Percentiles rank a stretch among this genome's conserved stretches.
Conservation (phyloP, 306 rosid genomes). For the Dalbergia oliveri region DNA sequence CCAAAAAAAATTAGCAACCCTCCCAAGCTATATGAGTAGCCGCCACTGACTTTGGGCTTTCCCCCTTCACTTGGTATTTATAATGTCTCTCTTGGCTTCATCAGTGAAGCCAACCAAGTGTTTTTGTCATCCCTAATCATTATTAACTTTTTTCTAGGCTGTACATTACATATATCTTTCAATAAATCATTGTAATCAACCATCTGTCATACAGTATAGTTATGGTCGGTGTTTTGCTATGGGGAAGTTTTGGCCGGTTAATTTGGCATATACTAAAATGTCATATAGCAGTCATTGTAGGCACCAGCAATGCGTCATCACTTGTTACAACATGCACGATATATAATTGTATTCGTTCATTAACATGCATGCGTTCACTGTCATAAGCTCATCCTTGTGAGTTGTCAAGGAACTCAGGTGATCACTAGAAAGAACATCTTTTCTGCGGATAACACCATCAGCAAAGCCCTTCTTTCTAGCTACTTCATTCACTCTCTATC, state of each 20-base stretch:
- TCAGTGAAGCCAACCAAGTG: neutral
- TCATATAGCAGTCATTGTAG: neutral
- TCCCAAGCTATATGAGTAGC: too few relatives aligned
- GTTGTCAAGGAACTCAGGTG: slow-evolving; percentile 9
- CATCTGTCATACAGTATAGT: neutral
- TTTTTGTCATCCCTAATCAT: neutral
- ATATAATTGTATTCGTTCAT: too few relatives aligned
- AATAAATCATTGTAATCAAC: neutral
- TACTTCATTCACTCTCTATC: neutral
- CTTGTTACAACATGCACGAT: neutral
- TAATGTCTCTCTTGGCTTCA: neutral
- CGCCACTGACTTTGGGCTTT: neutral
- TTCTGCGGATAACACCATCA: too few relatives aligned
- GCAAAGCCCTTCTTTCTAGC: neutral
- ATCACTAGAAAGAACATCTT: slow-evolving; percentile 36
- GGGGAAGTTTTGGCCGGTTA: too few relatives aligned
- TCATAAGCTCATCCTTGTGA: neutral
- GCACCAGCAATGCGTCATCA: neutral
- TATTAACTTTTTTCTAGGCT: neutral
- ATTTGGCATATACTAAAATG: too few relatives aligned
- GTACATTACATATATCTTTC: neutral
- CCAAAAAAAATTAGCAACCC: too few relatives aligned
- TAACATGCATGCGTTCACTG: slow-evolving; percentile 30
- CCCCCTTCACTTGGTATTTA: neutral
- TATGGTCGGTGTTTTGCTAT: neutral